Percentiles rank a stretch among this genome's conserved stretches.
Evolutionary conservation across 805 yeast genomes (phyloP).

Genomic region (Kuraishia piskuri): DNA sequence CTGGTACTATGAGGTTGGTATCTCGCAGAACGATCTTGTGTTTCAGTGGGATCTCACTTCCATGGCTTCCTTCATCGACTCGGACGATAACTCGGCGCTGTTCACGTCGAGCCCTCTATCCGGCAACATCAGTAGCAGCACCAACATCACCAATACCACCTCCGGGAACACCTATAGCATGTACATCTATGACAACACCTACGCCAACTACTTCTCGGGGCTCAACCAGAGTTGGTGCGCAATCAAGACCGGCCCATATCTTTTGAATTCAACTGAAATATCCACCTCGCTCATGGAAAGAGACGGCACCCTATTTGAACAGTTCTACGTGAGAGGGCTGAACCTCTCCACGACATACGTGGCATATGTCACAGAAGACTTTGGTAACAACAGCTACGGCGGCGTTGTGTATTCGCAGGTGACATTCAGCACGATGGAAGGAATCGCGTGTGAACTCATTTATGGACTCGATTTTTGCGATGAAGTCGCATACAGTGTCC

Average conservation of each 20-base stretch:
- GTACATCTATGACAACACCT: conserved; percentile 37
- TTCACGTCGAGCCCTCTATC: conserved; percentile 36
- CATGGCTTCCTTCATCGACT: conserved; percentile 52
- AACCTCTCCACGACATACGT: conserved; percentile 52
- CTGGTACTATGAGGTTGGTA: conserved; percentile 64
- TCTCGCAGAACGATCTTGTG: conserved; percentile 51
- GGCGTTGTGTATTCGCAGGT: conserved; percentile 56
- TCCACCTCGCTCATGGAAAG: conserved; percentile 32
- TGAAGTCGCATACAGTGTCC: conserved; percentile 83
- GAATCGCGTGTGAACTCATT: conserved; percentile 60
- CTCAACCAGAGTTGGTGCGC: conserved; percentile 68
- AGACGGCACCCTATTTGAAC: conserved; percentile 45
- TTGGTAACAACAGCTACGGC: conserved; percentile 31
- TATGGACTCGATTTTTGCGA: conserved; percentile 71
- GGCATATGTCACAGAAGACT: conserved; percentile 53
- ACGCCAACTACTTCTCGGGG: conserved; percentile 24
- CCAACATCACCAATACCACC: conserved; percentile 8
- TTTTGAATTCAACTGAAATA: conserved; percentile 14
- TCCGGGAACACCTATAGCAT: conserved; percentile 23
- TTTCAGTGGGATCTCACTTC: conserved; percentile 61
- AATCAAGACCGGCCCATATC: conserved; percentile 38
- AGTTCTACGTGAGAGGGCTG: conserved; percentile 53
- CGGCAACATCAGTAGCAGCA: not conserved
- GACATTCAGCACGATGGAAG: conserved; percentile 44
- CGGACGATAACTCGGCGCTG: conserved; percentile 61